Base-by-base conservation (phyloP, 345 rosid species). In the Eucalyptus lansdowneana region DNA sequence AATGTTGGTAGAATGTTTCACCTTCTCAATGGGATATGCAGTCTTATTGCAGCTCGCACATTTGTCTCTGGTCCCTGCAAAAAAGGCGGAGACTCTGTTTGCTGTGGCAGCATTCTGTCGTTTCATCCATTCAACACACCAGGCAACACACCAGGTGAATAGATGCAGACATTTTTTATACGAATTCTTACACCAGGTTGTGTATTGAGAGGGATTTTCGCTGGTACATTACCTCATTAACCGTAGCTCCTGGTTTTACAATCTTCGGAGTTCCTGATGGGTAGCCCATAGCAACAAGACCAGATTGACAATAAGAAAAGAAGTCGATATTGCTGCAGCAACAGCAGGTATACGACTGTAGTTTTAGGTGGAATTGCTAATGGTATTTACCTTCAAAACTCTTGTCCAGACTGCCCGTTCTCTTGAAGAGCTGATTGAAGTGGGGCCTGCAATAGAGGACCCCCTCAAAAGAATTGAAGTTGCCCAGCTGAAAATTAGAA, bases 401-500 rank as follows among this genome's bases (percentile, higher is more conserved):
- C 93, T 95, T 94, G 65, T 92, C 94, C 27, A 95, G 89, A 89
- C 96, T 94, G 89, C 96, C 95, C 34, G 97, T 93, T 93, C 94
- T 91, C 92, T 95, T 95, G 94, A 95, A 94, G 67, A 94, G 92
- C 91, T 95, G 97, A 90, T 95, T 95, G 89, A 80, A 95, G 88
- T 95, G 97, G 87, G 96, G 97, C 87, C 94, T 92, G 93, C 97
- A 95, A 90, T 94, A 94, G 50, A 95, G 91, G 54, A 95, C 97
- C 45, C 97, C 97, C 85, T 95, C 96, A 60, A 94, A 94, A 67
- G 97, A 94, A 90, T 91, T 89, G 92, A 76, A 95, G 91, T 94
- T 94, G 93, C 95, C 90, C 40, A 94, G 93, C 96, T 95, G 94
- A 92, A 90, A 89, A 56, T 40, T 21, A 76, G 5, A 22, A 76